A percentile compares a stretch with the other conserved stretches of the same genome.
Conservation (phyloP, 2,329 filamentous ascomycete genomes). For the Tolypocladium inflatum region DNA sequence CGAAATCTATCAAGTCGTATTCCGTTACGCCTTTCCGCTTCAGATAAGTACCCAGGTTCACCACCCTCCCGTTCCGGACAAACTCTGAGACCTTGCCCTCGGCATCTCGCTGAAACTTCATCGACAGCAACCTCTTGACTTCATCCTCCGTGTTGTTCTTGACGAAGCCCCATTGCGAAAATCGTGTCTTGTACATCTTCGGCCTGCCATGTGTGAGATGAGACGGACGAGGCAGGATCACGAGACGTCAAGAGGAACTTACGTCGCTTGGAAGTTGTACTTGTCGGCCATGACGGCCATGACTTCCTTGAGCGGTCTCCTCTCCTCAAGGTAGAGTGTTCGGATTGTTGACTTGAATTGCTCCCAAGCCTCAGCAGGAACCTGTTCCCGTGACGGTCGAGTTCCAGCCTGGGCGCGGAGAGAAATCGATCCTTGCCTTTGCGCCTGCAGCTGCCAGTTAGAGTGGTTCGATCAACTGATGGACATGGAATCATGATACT, state of each 20-base stretch:
- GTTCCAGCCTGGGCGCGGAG: conserved; percentile 20
- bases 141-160: conserved; percentile 47
- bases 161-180: conserved; percentile 45
- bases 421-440: conserved; percentile 17
- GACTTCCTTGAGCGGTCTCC: conserved; percentile 41
- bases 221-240: neutral
- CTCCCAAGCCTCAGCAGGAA: conserved; percentile 38
- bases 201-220: conserved; percentile 25
- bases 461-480: neutral
- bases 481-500: conserved; percentile 4
- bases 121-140: conserved; percentile 38
- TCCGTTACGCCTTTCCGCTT: conserved; percentile 44
- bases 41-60: conserved; percentile 41
- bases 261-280: conserved; percentile 40
- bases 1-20: conserved; percentile 39
- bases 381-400: conserved; percentile 31
- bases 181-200: conserved; percentile 47
- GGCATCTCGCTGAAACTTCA: conserved; percentile 43
- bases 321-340: conserved; percentile 36
- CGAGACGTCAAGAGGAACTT: conserved; percentile 11
- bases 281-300: conserved; percentile 41
- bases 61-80: conserved; percentile 40
- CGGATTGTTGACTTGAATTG: conserved; percentile 35
- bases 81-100: conserved; percentile 44
- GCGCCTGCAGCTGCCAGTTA: conserved; percentile 10